Conservation (phyloP, 2,329 filamentous ascomycete genomes). For the Xylariaceae sp. region DNA sequence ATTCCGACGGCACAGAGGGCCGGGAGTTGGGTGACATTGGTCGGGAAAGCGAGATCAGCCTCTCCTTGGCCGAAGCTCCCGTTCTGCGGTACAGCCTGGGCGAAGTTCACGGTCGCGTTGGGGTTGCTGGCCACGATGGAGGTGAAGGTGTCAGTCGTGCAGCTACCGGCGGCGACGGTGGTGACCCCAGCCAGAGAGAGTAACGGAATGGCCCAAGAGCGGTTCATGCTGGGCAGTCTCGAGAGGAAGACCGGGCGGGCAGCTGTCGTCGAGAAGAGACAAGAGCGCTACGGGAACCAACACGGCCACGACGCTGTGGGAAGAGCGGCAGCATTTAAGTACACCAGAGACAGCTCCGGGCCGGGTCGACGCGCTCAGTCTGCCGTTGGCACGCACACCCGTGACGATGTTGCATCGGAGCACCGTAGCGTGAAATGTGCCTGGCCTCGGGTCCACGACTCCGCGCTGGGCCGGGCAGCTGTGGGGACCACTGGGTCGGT, state of each 20-base stretch:
- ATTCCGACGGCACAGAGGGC: conserved; percentile 22
- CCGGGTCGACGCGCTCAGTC: too few species aligned
- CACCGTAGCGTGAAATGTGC: too few species aligned
- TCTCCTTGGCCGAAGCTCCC: conserved; percentile 18
- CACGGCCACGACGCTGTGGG: too few species aligned
- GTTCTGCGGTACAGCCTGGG: conserved; percentile 15
- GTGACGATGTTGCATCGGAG: too few species aligned
- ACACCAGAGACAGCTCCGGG: too few species aligned
- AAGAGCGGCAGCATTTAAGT: too few species aligned
- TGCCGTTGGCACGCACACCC: too few species aligned
- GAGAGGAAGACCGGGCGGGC: neutral
- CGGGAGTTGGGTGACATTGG: conserved; percentile 18
- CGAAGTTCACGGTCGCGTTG: conserved; percentile 17
- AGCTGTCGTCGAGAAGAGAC: neutral
- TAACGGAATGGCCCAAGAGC: conserved; percentile 1
- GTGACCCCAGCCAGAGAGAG: conserved; percentile 9
- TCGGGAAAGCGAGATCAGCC: conserved; percentile 13
- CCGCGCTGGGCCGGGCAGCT: too few species aligned
- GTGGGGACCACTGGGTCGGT: too few species aligned
- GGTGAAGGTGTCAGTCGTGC: conserved; percentile 15
- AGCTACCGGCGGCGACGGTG: conserved; percentile 10
- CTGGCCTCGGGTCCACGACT: too few species aligned
- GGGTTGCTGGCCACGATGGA: conserved; percentile 13
- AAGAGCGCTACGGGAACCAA: neutral
- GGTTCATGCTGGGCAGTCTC: conserved; percentile 8